Evolutionary conservation across 225 moss, liverwort and hornwort genomes (phyloP).

Genomic region (Physcomitrium patens): DNA sequence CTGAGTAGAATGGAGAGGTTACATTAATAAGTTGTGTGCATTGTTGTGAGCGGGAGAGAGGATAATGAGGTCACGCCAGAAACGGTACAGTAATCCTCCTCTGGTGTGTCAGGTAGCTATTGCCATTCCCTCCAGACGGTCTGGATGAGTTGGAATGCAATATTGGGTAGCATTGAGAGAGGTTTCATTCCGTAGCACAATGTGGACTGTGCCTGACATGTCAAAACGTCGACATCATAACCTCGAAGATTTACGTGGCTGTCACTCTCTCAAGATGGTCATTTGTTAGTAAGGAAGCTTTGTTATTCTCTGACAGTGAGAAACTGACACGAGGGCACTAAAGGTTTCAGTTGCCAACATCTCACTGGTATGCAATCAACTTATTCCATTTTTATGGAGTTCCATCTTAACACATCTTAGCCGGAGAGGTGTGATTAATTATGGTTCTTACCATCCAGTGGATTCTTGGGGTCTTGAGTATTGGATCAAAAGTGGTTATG

Average conservation of each 20-base stretch:
- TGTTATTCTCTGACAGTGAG: constrained; percentile 41
- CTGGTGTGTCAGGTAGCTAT: constrained; percentile 24
- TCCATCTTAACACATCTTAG: too few species aligned
- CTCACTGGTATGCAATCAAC: constrained; percentile 32
- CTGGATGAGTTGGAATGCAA: too few species aligned
- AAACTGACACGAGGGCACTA: constrained; percentile 41
- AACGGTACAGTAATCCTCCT: constrained; percentile 24
- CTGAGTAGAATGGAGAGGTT: not conserved
- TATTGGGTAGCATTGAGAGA: too few species aligned
- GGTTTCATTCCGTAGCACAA: not conserved
- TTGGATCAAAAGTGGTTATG: constrained; percentile 36
- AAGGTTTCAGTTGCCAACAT: constrained; percentile 31
- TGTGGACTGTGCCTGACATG: not conserved
- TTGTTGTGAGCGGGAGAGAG: constrained; percentile 26
- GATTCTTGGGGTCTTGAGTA: not conserved
- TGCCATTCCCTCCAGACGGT: not conserved
- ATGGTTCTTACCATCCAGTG: not conserved
- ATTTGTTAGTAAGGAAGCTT: constrained; percentile 4
- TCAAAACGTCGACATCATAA: not conserved
- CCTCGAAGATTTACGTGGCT: not conserved
- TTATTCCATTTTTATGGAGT: too few species aligned
- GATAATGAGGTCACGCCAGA: constrained; percentile 23
- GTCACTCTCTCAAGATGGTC: constrained; percentile 9
- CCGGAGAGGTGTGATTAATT: too few species aligned
- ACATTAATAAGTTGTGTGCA: too few species aligned